phyloP scores from a whole-genome alignment of 1,139 yeast species.

The Lodderomyces margitis region DNA sequence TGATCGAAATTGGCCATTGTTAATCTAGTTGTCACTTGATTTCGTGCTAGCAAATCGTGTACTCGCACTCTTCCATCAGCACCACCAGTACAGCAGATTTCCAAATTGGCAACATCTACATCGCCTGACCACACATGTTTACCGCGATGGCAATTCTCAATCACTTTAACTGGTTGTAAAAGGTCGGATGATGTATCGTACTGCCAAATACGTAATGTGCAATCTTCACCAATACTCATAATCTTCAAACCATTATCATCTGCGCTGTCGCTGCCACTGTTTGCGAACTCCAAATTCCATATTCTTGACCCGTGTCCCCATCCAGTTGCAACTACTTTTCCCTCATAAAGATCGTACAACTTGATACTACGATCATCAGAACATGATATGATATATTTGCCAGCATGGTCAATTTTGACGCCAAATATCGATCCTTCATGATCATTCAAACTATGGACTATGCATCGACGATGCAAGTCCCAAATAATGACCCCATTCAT shows the following conservation, averaged over 20 bases:
- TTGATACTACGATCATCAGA: conserved; percentile 91
- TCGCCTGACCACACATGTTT: conserved; percentile 88
- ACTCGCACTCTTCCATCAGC: conserved; percentile 81
- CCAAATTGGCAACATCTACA: conserved; percentile 38
- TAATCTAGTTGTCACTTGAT: conserved; percentile 19
- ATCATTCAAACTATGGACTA: conserved; percentile 57
- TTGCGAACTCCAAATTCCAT: conserved; percentile 72
- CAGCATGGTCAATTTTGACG: conserved; percentile 59
- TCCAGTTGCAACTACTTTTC: conserved; percentile 66
- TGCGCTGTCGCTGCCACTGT: conserved; percentile 16
- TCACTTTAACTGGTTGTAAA: conserved; percentile 31
- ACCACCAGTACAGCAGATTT: conserved; percentile 74
- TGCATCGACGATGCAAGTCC: conserved; percentile 49
- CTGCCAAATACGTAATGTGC: conserved; percentile 82
- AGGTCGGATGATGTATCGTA: conserved; percentile 25
- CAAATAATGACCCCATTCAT: conserved; percentile 84
- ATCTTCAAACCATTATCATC: conserved; percentile 33
- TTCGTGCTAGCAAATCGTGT: conserved; percentile 42
- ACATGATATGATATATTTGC: conserved; percentile 66
- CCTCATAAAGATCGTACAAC: conserved; percentile 61
- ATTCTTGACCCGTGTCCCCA: conserved; percentile 98
- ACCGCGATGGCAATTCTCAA: conserved; percentile 69
- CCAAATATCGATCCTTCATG: conserved; percentile 94
- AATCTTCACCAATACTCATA: conserved; percentile 82
- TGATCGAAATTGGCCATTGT: conserved; percentile 30